Evolutionary conservation across 1,284 basidiomycete genomes (phyloP), one percentile per base, ranked within the genome.

Genomic region (Meripilus lineatus): DNA sequence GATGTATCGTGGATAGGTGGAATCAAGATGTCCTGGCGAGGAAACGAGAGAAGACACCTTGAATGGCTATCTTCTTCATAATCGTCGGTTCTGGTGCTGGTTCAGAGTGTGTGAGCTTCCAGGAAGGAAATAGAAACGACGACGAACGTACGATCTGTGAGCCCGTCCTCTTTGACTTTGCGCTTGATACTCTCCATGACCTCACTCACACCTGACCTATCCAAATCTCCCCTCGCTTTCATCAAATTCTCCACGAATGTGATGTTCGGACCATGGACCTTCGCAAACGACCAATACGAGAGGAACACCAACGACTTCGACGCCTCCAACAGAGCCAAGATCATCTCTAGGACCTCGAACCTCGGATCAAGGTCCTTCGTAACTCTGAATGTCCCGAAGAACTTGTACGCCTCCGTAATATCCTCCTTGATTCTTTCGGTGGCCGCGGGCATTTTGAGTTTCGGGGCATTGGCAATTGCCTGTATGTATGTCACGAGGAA

Each of bases 221-320:
- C 94, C 44, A 98, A 70, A 66, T 99, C 94, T 51, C 89, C 89
- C 38, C 96, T 75, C 5, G 89, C 84, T 60, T 85, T 89, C 77
- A 98, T 87, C 38, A 98, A 56, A 3, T 84, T 78, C 62, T 99
- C 94, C 21, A 96, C 84, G 59, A 98, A 99, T 3, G 80, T 74
- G 25, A 98, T 74, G 55, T 95, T 94, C 11, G 95, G 92, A 3
- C 96, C 95, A 63, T 97, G 89, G 14, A 88, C 79, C 58, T 93
- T 92, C n/a, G 94, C 95, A 64, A 99, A 99, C 10, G 82, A 78
- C 89, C 90, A 93, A 65, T 86, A 98, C 18, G 95, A 94, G 48
- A 99, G 70, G 70, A 98, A 97, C 3, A 90, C 86, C 71, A 99
- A 84, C 52, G 92, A 90, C 62, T 90, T 86, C 24, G 89, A 92